phyloP scores from a whole-genome alignment of 1,284 basidiomycete species.

The Earliella scabrosa region DNA sequence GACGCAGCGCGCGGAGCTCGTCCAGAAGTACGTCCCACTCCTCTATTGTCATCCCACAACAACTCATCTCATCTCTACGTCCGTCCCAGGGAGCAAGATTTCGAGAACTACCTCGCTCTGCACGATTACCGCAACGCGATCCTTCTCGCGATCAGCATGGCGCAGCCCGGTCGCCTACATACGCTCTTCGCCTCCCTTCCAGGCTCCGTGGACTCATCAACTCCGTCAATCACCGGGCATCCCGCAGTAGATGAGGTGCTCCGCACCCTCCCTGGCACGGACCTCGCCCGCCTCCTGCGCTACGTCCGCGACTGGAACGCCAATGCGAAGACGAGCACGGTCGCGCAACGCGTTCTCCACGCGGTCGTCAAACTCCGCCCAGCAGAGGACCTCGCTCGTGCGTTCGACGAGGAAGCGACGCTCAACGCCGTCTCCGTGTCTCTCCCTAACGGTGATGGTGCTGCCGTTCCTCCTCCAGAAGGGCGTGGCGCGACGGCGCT shows the following conservation, averaged over 20 bases:
- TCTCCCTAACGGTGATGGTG: conserved; percentile 38
- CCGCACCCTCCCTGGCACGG: conserved; percentile 67
- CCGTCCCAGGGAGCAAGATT: conserved; percentile 86
- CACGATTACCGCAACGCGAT: conserved; percentile 94
- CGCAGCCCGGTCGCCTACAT: conserved; percentile 89
- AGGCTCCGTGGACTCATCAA: conserved; percentile 9
- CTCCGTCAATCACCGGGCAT: conserved; percentile 63
- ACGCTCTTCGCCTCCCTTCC: conserved; percentile 77
- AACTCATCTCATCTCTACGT: background rate
- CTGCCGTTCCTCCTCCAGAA: conserved; percentile 26
- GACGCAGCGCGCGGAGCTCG: conserved; percentile 67
- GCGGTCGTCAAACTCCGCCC: conserved; percentile 80
- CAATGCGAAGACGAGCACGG: conserved; percentile 80
- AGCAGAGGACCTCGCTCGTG: conserved; percentile 74
- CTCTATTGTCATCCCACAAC: conserved; percentile 3
- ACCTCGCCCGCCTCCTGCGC: conserved; percentile 82
- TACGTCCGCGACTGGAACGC: conserved; percentile 96
- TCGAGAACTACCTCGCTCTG: conserved; percentile 86
- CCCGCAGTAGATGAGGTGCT: conserved; percentile 83
- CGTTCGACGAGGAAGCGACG: conserved; percentile 52
- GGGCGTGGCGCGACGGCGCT: conserved; percentile 48
- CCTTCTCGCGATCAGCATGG: conserved; percentile 88
- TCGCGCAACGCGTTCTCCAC: conserved; percentile 88
- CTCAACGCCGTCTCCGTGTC: conserved; percentile 19
- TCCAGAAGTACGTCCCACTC: conserved; percentile 68